These are phyloP conservation scores for Trichoderma asperelloides DNA, from an alignment of 495 filamentous ascomycete species.

Conservation along the genomic window DNA sequence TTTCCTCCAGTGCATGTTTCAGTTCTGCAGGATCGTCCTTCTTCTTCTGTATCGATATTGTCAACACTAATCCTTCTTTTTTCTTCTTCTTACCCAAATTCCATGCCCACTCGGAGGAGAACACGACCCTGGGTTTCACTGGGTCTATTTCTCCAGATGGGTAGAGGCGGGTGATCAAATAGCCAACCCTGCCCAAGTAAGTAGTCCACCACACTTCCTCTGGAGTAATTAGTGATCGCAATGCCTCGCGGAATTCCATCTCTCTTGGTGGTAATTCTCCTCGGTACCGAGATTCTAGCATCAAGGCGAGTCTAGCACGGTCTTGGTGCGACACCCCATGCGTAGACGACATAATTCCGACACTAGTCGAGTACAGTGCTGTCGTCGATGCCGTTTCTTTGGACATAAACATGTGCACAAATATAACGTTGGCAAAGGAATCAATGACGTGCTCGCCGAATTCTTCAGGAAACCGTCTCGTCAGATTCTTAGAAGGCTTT, in stretches of 20 bases:
- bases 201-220: constrained; percentile 17
- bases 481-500: constrained; percentile 10
- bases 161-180: constrained; percentile 22
- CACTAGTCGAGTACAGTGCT: constrained; percentile 54
- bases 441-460: constrained; percentile 37
- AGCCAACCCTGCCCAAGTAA: constrained; percentile 14
- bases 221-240: constrained; percentile 15
- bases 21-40: constrained; percentile 17
- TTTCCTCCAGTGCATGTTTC: constrained; percentile 26
- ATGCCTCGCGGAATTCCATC: constrained; percentile 12
- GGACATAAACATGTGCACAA: constrained; percentile 40
- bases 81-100: constrained; percentile 22
- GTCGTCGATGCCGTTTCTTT: constrained; percentile 52
- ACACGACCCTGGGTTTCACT: constrained; percentile 19
- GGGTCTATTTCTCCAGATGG: constrained; percentile 39
- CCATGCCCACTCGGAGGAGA: constrained; percentile 26
- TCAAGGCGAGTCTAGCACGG: constrained; percentile 50
- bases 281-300: constrained; percentile 57
- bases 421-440: constrained; percentile 44
- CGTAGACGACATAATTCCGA: constrained; percentile 47
- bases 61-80: constrained; percentile 24
- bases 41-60: constrained; percentile 20
- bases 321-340: constrained; percentile 54
- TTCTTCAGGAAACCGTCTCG: constrained; percentile 22
- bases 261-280: constrained; percentile 41